Evolutionary conservation across 1,284 basidiomycete species (phyloP).

Genomic region (Ganoderma lingzhi): DNA sequence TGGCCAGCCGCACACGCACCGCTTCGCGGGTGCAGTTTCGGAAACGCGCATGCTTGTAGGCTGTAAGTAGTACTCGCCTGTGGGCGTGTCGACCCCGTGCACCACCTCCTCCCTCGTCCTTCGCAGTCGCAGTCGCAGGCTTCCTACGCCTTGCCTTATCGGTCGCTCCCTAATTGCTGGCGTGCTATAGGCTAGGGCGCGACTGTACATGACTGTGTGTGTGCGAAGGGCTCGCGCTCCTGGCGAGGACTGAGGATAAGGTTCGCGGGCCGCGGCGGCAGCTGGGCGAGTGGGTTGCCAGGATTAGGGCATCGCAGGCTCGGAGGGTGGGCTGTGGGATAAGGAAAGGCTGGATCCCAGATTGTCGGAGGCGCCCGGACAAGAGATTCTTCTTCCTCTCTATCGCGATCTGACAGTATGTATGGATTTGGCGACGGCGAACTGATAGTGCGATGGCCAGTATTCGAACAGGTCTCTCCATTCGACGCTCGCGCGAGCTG

Average conservation of each 20-base stretch:
- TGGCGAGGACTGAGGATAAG: constrained; percentile 2
- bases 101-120: background rate
- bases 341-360: background rate
- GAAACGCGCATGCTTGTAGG: background rate
- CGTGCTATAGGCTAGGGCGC: background rate
- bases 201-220: background rate
- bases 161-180: background rate
- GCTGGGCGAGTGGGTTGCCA: background rate
- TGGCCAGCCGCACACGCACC: background rate
- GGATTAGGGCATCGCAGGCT: background rate
- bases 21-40: background rate
- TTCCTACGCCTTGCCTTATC: background rate
- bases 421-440: constrained; percentile 2
- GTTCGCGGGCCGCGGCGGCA: background rate
- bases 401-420: background rate
- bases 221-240: background rate
- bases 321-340: background rate
- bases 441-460: background rate
- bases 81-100: background rate
- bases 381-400: background rate
- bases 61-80: background rate
- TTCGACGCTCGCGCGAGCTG: background rate
- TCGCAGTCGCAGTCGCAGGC: background rate
- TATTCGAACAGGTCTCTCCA: background rate
- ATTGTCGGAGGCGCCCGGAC: background rate